Evolutionary conservation across 352 stramenopile genomes (phyloP), one percentile per base, ranked within the genome.

Genomic region (Saprolegnia diclina): DNA sequence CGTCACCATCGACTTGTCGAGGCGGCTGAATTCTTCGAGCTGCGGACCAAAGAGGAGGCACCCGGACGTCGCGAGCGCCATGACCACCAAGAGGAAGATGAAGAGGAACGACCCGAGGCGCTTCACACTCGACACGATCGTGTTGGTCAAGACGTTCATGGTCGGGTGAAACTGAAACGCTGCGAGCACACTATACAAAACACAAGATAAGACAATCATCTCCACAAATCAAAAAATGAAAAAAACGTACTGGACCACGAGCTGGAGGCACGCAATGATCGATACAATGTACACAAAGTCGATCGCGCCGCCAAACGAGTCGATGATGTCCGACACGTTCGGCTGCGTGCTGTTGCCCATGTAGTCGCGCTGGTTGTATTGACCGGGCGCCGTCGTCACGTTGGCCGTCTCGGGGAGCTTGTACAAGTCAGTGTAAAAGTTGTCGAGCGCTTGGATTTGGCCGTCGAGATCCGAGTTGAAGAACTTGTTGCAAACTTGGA

Each of bases 121-220:
- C 56, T 82, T 71, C 13, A 88, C 62, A 29, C 79, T 76, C 24
- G 73, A 75, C 3, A 73, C 72, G 66, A 90, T 74, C 9, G 82
- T 90, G 21, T 78, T 71, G 0, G 81, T 87, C 38, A 90, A 61
- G 26, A 90, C 74, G 37, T 79, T 85, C 10, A 90, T 69, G 0
- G 72, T 73, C 40, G 81, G 79, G 38, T 90, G 80, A 19, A 79
- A 80, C n/a, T 80, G 77, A 56, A 88, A 88, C 1, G 62, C 46
- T 4, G 29, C 45, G 0, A 68, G 19, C 11, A 68, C 42, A 11
- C 62, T 68, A 61, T 16, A 35, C 46, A 22, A n/a, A 48, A 48
- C 3, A 7, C 18, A 48, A 4, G 42, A 48, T 14, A n/a, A n/a
- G 42, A n/a, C 13, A 48, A 48, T 24, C 18, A 16, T 35, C 52